Conservation (phyloP, 139 green algal genomes). For the Ostreobium quekettii region DNA sequence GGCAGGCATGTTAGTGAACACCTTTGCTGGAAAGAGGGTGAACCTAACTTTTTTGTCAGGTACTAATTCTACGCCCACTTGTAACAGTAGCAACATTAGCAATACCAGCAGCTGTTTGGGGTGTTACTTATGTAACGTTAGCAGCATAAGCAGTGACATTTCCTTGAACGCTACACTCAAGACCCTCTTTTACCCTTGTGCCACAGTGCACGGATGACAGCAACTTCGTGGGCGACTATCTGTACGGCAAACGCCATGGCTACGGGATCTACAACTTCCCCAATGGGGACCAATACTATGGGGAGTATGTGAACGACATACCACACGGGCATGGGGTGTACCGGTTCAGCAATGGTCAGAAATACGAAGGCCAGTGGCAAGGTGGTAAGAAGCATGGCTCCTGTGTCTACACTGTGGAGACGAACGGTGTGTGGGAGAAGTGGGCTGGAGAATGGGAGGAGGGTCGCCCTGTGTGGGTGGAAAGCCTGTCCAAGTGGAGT, state of each 20-base stretch:
- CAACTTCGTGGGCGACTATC: constrained; percentile 31
- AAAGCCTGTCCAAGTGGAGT: constrained; percentile 21
- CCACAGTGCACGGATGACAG: constrained; percentile 25
- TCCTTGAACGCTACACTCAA: too few relatives aligned
- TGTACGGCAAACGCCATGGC: constrained; percentile 26
- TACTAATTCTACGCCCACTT: too few relatives aligned
- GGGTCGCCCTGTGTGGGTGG: constrained; percentile 44
- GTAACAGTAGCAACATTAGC: too few relatives aligned
- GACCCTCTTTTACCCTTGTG: too few relatives aligned
- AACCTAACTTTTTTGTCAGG: too few relatives aligned
- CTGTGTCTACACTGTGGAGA: constrained; percentile 18
- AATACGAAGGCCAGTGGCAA: constrained; percentile 29
- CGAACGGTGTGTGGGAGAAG: constrained; percentile 11
- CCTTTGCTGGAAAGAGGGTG: too few relatives aligned
- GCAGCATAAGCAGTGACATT: too few relatives aligned
- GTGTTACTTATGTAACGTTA: too few relatives aligned
- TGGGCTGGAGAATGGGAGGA: constrained; percentile 43
- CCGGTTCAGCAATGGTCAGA: constrained; percentile 21
- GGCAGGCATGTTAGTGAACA: too few relatives aligned
- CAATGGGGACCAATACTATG: constrained; percentile 27
- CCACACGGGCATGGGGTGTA: constrained; percentile 26
- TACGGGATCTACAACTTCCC: constrained; percentile 29
- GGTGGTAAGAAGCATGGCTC: constrained; percentile 30
- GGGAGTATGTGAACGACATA: constrained; percentile 23
- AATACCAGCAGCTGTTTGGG: too few relatives aligned